Percentiles rank a stretch among this genome's conserved stretches.
These are phyloP conservation scores for Thelephora terrestris DNA, from an alignment of 1,284 basidiomycete genomes.

Conservation along the genomic window DNA sequence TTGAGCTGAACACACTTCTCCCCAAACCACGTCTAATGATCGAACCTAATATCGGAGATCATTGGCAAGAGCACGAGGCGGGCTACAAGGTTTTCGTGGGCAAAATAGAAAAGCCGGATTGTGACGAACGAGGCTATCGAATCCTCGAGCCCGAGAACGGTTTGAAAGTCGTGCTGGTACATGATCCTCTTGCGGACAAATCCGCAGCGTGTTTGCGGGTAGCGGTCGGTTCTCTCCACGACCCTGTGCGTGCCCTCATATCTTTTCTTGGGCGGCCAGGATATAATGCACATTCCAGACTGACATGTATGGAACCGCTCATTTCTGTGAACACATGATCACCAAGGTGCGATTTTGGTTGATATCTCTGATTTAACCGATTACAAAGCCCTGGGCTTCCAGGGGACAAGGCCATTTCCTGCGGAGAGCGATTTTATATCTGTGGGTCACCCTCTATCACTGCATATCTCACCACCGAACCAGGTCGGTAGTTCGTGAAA, in stretches of 20 bases:
- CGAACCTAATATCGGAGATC: no score
- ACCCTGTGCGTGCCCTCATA: slow-evolving; percentile 34
- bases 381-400: slow-evolving; percentile 12
- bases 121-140: slow-evolving; percentile 36
- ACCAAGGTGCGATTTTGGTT: slow-evolving; percentile 15
- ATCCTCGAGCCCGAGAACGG: slow-evolving; percentile 51
- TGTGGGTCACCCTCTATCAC: slow-evolving; percentile 12
- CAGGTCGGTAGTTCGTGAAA: slow-evolving; percentile 34
- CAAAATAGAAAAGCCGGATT: slow-evolving; percentile 33
- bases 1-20: no score
- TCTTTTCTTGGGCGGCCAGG: not conserved
- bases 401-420: slow-evolving; percentile 37
- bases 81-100: slow-evolving; percentile 15
- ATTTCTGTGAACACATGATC: slow-evolving; percentile 57
- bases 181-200: slow-evolving; percentile 55
- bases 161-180: slow-evolving; percentile 48
- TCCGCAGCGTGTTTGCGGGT: slow-evolving; percentile 56
- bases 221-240: slow-evolving; percentile 52
- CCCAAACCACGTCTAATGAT: no score
- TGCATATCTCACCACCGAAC: not conserved
- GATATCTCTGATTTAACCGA: slow-evolving; percentile 1
- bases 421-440: slow-evolving; percentile 46
- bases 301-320: slow-evolving; percentile 36
- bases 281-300: slow-evolving; percentile 15
- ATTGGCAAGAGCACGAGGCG: slow-evolving; percentile 1